Evolutionary conservation across 495 filamentous ascomycete genomes (phyloP).

Genomic region (Neurospora hispaniola): DNA sequence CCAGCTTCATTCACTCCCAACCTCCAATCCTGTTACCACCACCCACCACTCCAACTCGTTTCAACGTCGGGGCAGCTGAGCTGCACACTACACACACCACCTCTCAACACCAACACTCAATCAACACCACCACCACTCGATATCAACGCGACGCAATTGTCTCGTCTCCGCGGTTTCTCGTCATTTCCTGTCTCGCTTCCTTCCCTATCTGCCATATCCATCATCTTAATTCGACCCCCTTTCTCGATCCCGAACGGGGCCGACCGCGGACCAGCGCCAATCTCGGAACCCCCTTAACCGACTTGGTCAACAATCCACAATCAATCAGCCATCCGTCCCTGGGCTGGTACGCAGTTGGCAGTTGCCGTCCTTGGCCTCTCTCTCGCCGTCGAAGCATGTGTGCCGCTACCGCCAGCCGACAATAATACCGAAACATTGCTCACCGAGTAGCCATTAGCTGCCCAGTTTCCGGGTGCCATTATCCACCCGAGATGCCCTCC

Average conservation of each 20-base stretch:
- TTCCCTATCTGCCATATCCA: background rate
- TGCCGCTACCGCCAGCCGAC: slow-evolving; percentile 1
- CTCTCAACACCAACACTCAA: background rate
- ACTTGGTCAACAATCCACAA: background rate
- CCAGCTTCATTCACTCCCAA: background rate
- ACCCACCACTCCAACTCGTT: background rate
- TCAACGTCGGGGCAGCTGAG: background rate
- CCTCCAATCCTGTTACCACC: background rate
- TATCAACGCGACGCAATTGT: background rate
- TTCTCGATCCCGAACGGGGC: background rate
- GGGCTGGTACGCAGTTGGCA: background rate
- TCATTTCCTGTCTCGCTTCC: slow-evolving; percentile 1
- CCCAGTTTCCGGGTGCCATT: slow-evolving; percentile 6
- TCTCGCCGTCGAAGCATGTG: slow-evolving; percentile 14
- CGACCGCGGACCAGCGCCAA: background rate
- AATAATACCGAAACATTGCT: slow-evolving; percentile 8
- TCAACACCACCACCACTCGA: background rate
- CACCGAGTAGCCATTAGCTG: slow-evolving; percentile 6
- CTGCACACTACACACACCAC: background rate
- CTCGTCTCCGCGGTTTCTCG: background rate
- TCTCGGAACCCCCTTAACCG: background rate
- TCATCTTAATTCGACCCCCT: background rate
- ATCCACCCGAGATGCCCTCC: slow-evolving; percentile 43
- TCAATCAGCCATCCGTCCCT: background rate
- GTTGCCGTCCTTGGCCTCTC: background rate